Percentiles rank a stretch among this genome's conserved stretches.
Conservation (phyloP, 345 rosid genomes). For the Lepidium africanum region DNA sequence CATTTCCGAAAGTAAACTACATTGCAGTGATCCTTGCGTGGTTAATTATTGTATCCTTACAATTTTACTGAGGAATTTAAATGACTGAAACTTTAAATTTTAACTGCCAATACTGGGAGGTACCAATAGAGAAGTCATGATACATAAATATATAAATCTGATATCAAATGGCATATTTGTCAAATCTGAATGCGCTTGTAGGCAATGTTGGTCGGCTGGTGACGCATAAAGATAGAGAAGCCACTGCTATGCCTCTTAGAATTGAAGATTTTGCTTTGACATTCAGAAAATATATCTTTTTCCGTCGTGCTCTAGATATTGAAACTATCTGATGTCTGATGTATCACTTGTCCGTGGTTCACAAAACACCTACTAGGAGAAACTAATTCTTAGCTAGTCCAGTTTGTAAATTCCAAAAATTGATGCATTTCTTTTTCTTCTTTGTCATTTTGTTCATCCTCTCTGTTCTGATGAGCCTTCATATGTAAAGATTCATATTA, state of each 20-base stretch:
- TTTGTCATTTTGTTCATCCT: background rate
- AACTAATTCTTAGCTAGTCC: background rate
- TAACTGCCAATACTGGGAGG: background rate
- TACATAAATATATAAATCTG: background rate
- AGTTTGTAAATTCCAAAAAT: background rate
- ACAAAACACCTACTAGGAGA: background rate
- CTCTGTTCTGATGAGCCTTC: background rate
- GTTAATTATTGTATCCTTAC: background rate
- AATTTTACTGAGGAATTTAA: background rate
- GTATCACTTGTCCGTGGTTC: background rate
- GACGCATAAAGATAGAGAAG: background rate
- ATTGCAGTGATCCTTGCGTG: background rate
- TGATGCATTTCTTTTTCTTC: background rate
- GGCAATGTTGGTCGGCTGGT: background rate
- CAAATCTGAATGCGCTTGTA: background rate
- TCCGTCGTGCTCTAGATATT: background rate
- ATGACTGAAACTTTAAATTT: background rate
- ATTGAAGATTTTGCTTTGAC: background rate
- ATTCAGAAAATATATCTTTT: background rate
- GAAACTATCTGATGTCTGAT: background rate
- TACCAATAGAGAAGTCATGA: background rate
- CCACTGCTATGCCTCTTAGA: background rate
- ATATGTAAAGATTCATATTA: background rate
- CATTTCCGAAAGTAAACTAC: background rate
- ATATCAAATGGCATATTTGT: background rate